phyloP scores from a whole-genome alignment of 768 basidiomycete genomes.

The Lyophyllum atratum region DNA sequence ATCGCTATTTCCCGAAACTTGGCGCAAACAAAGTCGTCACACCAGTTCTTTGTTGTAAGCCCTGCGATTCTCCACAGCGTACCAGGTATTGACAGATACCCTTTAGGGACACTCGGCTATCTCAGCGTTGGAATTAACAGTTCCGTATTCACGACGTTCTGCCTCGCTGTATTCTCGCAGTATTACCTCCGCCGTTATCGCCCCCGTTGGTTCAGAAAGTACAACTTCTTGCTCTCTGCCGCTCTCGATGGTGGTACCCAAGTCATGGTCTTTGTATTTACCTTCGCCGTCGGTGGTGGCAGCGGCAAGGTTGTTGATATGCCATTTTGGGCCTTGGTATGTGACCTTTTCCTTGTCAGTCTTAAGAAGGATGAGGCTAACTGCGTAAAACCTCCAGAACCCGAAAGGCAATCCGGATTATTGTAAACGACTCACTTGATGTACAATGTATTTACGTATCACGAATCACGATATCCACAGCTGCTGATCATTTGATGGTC shows the following conservation, averaged over 20 bases:
- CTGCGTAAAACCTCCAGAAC: slow-evolving; percentile 14
- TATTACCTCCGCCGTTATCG: slow-evolving; percentile 45
- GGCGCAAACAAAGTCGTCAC: too few species aligned
- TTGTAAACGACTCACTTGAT: slow-evolving; percentile 27
- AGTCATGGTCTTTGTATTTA: slow-evolving; percentile 34
- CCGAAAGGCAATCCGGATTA: slow-evolving; percentile 34
- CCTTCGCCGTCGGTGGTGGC: slow-evolving; percentile 30
- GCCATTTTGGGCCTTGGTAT: slow-evolving; percentile 27
- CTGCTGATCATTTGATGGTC: too few species aligned
- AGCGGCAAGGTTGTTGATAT: slow-evolving; percentile 23
- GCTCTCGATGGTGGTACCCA: slow-evolving; percentile 55
- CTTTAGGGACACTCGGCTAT: slow-evolving; percentile 44
- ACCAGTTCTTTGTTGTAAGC: too few species aligned
- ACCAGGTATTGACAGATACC: too few species aligned
- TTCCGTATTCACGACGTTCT: slow-evolving; percentile 48
- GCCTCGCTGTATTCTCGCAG: slow-evolving; percentile 46
- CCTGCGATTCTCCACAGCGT: too few species aligned
- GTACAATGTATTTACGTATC: neutral
- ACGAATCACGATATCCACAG: too few species aligned
- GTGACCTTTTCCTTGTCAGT: neutral
- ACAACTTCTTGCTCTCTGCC: slow-evolving; percentile 52
- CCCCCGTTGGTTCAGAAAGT: slow-evolving; percentile 49
- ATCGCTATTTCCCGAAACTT: too few species aligned
- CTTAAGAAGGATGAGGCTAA: neutral
- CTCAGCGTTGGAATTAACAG: slow-evolving; percentile 61